These are phyloP conservation scores for Amyloporia xantha DNA, from an alignment of 768 basidiomycete genomes.

Conservation along the genomic window DNA sequence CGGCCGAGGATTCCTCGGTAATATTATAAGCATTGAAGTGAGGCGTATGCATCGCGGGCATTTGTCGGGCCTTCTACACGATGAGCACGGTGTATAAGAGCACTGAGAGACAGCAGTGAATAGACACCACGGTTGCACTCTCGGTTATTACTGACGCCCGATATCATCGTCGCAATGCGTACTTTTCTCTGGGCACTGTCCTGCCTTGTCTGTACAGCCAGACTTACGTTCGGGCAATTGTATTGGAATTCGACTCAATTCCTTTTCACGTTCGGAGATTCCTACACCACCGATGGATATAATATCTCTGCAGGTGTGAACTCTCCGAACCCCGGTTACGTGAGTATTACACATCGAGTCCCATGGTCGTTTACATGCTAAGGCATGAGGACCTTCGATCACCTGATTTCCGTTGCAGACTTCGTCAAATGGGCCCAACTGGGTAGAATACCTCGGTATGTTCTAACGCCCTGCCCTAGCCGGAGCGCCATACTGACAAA, in stretches of 20 bases:
- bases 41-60: background rate
- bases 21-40: background rate
- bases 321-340: conserved; percentile 45
- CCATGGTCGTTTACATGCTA: too few species aligned
- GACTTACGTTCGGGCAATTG: conserved; percentile 21
- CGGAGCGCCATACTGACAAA: conserved; percentile 1
- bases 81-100: conserved; percentile 5
- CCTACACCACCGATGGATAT: conserved; percentile 53
- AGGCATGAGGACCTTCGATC: too few species aligned
- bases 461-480: conserved; percentile 2
- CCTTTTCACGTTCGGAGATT: conserved; percentile 58
- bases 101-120: background rate
- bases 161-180: background rate
- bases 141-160: background rate
- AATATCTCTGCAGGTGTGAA: conserved; percentile 51
- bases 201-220: conserved; percentile 7
- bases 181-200: conserved; percentile 6
- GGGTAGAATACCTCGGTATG: conserved; percentile 49
- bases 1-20: background rate
- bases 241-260: conserved; percentile 49
- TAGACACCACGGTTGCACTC: background rate
- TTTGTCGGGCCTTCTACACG: conserved; percentile 6
- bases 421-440: conserved; percentile 58
- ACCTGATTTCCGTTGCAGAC: conserved; percentile 29
- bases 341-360: conserved; percentile 29